A percentile compares a stretch with the other conserved stretches of the same genome.
Conservation (phyloP, 441 rosid species). For the Adansonia grandidieri region DNA sequence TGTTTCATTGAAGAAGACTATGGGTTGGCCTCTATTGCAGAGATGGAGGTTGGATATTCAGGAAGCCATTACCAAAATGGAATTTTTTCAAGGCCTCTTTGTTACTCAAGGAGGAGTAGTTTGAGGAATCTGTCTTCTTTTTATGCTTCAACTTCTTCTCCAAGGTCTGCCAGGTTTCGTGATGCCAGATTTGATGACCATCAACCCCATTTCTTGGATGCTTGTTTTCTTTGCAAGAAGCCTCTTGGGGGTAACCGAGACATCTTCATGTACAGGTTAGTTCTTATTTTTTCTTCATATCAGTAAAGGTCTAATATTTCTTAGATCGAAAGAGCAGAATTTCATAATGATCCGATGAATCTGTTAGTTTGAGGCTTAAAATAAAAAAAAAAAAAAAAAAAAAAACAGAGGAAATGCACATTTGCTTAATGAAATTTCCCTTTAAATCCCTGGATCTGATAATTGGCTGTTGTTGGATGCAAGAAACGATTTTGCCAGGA, state of each 20-base stretch:
- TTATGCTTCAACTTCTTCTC: slow-evolving; percentile 30
- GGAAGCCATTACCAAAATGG: slow-evolving; percentile 26
- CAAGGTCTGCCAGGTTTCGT: slow-evolving; percentile 48
- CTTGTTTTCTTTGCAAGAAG: slow-evolving; percentile 55
- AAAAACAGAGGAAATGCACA: neutral
- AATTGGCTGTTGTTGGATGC: neutral
- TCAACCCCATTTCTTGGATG: slow-evolving; percentile 44
- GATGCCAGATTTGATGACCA: slow-evolving; percentile 55
- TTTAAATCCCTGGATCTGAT: too few relatives aligned
- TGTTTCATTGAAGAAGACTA: slow-evolving; percentile 54
- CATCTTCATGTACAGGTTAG: slow-evolving; percentile 64
- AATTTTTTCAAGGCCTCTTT: too few relatives aligned
- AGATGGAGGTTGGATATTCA: slow-evolving; percentile 55
- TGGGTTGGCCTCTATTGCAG: slow-evolving; percentile 60
- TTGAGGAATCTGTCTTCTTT: too few relatives aligned
- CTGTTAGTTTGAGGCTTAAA: neutral
- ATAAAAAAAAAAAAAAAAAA: too few relatives aligned
- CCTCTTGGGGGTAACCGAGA: slow-evolving; percentile 50
- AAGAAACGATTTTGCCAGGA: neutral
- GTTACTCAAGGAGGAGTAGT: too few relatives aligned
- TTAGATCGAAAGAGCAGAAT: too few relatives aligned
- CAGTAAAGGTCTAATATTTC: neutral
- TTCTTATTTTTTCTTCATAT: neutral
- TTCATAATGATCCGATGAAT: neutral
- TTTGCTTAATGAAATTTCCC: neutral